phyloP scores from a whole-genome alignment of 352 stramenopile species.

The Pythium aristosporum region DNA sequence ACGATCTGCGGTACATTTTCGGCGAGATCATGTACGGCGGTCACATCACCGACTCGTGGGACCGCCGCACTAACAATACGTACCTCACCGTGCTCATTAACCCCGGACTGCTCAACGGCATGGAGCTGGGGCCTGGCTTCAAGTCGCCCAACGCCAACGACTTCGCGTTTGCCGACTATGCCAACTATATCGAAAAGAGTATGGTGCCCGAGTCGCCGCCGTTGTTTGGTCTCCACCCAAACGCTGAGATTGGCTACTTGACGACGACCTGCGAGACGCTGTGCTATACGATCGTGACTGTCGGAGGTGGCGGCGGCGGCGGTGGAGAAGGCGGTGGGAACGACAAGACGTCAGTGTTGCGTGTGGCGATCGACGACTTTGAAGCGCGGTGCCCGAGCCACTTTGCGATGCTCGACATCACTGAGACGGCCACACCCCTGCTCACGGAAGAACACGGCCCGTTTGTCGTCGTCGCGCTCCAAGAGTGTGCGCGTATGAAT shows the following conservation, averaged over 20 bases:
- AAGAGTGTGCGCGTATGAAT: constrained; percentile 96
- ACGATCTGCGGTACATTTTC: constrained; percentile 96
- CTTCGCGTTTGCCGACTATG: constrained; percentile 82
- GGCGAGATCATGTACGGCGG: constrained; percentile 97
- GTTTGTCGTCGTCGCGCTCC: constrained; percentile 93
- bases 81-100: constrained; percentile 92
- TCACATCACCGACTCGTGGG: constrained; percentile 95
- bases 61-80: constrained; percentile 95
- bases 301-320: constrained; percentile 71
- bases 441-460: constrained; percentile 87
- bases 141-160: constrained; percentile 88
- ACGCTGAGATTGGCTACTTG: constrained; percentile 95
- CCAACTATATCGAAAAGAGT: constrained; percentile 93
- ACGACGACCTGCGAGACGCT: constrained; percentile 91
- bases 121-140: constrained; percentile 95
- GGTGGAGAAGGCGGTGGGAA: constrained; percentile 57
- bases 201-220: constrained; percentile 91
- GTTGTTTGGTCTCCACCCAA: constrained; percentile 94
- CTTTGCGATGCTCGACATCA: constrained; percentile 93
- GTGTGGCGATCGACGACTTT: constrained; percentile 90
- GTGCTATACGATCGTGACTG: constrained; percentile 93
- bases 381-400: constrained; percentile 87
- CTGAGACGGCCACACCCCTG: constrained; percentile 84
- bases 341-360: constrained; percentile 77
- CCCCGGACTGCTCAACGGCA: constrained; percentile 75